phyloP scores from a whole-genome alignment of 2,329 filamentous ascomycete genomes.

The Whalleya microplaca region DNA sequence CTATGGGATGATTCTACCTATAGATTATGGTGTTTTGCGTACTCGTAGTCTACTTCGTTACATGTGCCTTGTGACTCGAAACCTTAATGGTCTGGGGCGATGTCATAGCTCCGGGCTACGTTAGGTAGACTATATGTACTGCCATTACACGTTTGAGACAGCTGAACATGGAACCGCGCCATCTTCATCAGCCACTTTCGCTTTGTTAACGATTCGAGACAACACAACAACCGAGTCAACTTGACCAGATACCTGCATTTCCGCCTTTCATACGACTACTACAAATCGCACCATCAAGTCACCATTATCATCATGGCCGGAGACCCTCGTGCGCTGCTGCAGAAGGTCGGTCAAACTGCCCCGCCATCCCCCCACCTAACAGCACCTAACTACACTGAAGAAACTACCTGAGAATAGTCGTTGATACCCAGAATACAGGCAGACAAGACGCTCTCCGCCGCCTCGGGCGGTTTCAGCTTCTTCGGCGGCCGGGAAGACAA shows the following conservation, averaged over 20 bases:
- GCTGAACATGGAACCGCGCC: constrained; percentile 8
- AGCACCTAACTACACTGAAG: too few relatives aligned
- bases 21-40: background rate
- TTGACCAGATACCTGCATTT: background rate
- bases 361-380: constrained; percentile 29
- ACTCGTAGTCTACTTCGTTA: background rate
- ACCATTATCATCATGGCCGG: constrained; percentile 62
- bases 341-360: constrained; percentile 63
- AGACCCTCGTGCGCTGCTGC: constrained; percentile 77
- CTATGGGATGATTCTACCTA: too few relatives aligned
- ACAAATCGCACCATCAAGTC: constrained; percentile 4
- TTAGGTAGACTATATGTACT: constrained; percentile 20
- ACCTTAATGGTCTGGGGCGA: constrained; percentile 5
- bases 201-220: constrained; percentile 18
- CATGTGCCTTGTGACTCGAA: too few relatives aligned
- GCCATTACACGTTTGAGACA: constrained; percentile 24
- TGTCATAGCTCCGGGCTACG: constrained; percentile 20
- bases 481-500: constrained; percentile 89
- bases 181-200: constrained; percentile 3
- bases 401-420: constrained; percentile 16
- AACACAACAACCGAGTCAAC: background rate
- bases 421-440: constrained; percentile 61
- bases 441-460: constrained; percentile 78
- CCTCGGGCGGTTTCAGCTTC: constrained; percentile 81
- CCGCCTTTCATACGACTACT: background rate